Base-by-base conservation (phyloP, 441 rosid species). In the Gossypium trilobum region DNA sequence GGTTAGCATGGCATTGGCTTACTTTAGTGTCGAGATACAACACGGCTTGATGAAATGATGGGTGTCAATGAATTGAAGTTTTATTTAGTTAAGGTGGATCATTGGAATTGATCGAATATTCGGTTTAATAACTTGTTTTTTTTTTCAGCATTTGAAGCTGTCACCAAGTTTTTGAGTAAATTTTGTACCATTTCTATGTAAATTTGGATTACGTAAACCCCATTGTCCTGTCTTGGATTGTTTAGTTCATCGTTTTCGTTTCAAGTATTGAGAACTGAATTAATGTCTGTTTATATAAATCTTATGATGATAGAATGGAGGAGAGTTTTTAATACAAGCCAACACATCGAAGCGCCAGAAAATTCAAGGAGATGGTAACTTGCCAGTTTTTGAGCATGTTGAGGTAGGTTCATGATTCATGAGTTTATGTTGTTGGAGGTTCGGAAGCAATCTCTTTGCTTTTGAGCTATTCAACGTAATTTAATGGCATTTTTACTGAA, bases 301-400 rank as follows among this genome's bases (percentile, higher is more conserved):
- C 57, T 16, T 11, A 56, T 61, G 61, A 14, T 81, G 58, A 77
- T 88, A 95, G 99, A 83, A 82, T 78, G 87, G 87, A 25, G 96
- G 87, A 50, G 98, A 89, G 78, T 95, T 91, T 81, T 89, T 89
- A 16, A 95, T 95, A 85, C 95, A 85, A 83, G 97, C 97, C 56
- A 92, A 92, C 68, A 92, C 89, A 57, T 88, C 82, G 60, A 95
- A 95, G 83, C 95, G 97, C n/a, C 96, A 83, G 63, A 92, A 88
- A 82, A 73, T 89, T 77, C 85, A 85, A 77, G 88, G 80, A 63
- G 85, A 86, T 72, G 86, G 82, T 74, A 80, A 71, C 80, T 73
- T 85, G n/a, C 17, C 77, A 69, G 81, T 70, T 77, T 79, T 82
- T 74, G 87, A 91, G 76, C 85, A 56, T 78, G 79, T 79, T 48